A percentile compares a stretch with the other conserved stretches of the same genome.
Conservation (phyloP, 768 basidiomycete species). For the Lyophyllum atratum region DNA sequence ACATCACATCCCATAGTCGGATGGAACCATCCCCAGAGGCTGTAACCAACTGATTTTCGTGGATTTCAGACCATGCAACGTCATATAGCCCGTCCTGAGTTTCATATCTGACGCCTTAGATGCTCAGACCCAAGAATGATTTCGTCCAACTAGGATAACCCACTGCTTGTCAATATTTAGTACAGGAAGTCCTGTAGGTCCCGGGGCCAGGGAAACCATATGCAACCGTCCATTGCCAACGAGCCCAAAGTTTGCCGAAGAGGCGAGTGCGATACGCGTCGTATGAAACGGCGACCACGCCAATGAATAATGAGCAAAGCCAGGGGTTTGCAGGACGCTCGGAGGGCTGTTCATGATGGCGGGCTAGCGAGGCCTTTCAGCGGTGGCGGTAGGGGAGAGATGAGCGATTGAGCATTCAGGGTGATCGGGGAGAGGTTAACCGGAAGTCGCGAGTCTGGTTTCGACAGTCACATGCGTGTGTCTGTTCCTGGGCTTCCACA, state of each 20-base stretch:
- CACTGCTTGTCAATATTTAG: constrained; percentile 70
- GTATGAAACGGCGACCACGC: constrained; percentile 89
- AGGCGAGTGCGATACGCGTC: constrained; percentile 73
- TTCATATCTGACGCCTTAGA: constrained; percentile 63
- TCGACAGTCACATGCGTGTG: constrained; percentile 67
- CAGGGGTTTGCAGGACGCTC: constrained; percentile 67
- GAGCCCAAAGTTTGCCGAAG: constrained; percentile 90
- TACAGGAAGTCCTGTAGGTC: constrained; percentile 42
- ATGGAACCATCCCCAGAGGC: constrained; percentile 91
- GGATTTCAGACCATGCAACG: constrained; percentile 91
- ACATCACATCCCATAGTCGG: constrained; percentile 85
- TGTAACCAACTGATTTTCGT: constrained; percentile 91
- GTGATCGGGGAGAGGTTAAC: constrained; percentile 12
- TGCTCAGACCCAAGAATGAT: constrained; percentile 20
- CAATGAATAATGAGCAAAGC: constrained; percentile 80
- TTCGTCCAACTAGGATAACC: constrained; percentile 29
- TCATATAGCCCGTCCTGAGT: constrained; percentile 90
- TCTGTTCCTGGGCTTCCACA: constrained; percentile 78
- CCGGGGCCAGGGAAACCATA: constrained; percentile 53
- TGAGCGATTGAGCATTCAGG: constrained; percentile 4
- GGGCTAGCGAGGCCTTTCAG: constrained; percentile 1
- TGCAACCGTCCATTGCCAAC: constrained; percentile 94
- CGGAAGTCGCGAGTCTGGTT: constrained; percentile 19
- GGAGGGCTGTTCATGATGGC: constrained; percentile 39
- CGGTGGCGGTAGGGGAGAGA: constrained; percentile 1